Base-by-base conservation (phyloP, 192 early-diverging fungal genomes). In the Haplosporangium gracile region DNA sequence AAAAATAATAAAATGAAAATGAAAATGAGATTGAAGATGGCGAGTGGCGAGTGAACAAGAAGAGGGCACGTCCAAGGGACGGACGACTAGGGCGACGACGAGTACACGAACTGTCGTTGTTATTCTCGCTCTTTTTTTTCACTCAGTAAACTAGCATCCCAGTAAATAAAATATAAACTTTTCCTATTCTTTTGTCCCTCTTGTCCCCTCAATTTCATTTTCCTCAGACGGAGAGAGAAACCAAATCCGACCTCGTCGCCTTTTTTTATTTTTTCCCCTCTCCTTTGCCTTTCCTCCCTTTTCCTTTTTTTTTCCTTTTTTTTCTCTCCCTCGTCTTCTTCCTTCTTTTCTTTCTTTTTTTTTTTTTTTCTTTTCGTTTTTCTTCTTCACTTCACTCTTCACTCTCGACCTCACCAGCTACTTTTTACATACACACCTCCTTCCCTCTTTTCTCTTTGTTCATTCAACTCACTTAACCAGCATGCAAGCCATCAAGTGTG, bases 401-500 rank as follows among this genome's bases (percentile, higher is more conserved):
- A 45, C 40, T 65, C 57, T 29, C 40, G 13, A 34, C 15, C 40
- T 20, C 24, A 42, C 75, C 65, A 38, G 39, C 22, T 42, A 32
- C 53, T 8, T 24, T 68, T 29, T 34, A 13, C 60, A 57, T 5
- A 57, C 24, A 57, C 49, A 42, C n/a, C n/a, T 60, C 34, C 47
- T 11, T 34, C 68, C 39, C 34, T 9, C 29, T 78, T 20, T 45
- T 24, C 1, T 70, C 76, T 70, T 65, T 29, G 26, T 15, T 32
- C 29, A 65, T 65, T 26, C 9, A n/a, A n/a, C 45, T 11, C 22
- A 18, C 34, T 42, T n/a, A n/a, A 18, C 65, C 39, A 90, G 57
- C 65, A 97, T 97, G 96, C 96, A 97, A 91, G 94, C 96, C 76
- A 96, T 97, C 88, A 97, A 97, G 86, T 97, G 96, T 94, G 96